Conservation (phyloP, 495 filamentous ascomycete species). For the Penicillium angulare region DNA sequence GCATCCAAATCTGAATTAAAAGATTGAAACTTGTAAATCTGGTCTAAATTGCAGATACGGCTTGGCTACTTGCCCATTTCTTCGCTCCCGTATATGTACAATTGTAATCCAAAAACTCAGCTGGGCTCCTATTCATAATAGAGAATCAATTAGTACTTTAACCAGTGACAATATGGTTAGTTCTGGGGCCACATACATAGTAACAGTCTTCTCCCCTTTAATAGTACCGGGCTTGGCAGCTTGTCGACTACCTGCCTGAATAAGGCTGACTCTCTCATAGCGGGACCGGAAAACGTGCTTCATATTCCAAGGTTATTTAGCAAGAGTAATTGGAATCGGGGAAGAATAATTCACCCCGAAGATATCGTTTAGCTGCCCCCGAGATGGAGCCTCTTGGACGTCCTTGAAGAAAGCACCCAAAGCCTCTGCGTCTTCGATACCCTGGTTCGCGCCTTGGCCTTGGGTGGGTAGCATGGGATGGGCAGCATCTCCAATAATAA, state of each 20-base stretch:
- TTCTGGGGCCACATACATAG: background rate
- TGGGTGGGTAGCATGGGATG: conserved; percentile 43
- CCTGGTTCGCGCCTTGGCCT: conserved; percentile 37
- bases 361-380: background rate
- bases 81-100: conserved; percentile 35
- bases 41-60: background rate
- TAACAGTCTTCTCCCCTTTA: background rate
- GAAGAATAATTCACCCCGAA: conserved; percentile 1
- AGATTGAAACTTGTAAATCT: no score
- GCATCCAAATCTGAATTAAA: no score
- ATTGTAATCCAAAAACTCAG: conserved; percentile 45
- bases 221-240: background rate
- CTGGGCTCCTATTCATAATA: conserved; percentile 23
- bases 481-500: conserved; percentile 46
- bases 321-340: background rate
- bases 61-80: conserved; percentile 27
- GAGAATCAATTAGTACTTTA: background rate
- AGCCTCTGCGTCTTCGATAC: conserved; percentile 39
- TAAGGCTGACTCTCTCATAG: background rate
- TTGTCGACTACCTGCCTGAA: background rate
- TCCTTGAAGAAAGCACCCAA: conserved; percentile 26
- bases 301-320: no score
- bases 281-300: background rate
- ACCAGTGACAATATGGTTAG: background rate
- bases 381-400: conserved; percentile 1